Base-by-base conservation (phyloP, 2,329 filamentous ascomycete genomes). In the Epichloe festucae region DNA sequence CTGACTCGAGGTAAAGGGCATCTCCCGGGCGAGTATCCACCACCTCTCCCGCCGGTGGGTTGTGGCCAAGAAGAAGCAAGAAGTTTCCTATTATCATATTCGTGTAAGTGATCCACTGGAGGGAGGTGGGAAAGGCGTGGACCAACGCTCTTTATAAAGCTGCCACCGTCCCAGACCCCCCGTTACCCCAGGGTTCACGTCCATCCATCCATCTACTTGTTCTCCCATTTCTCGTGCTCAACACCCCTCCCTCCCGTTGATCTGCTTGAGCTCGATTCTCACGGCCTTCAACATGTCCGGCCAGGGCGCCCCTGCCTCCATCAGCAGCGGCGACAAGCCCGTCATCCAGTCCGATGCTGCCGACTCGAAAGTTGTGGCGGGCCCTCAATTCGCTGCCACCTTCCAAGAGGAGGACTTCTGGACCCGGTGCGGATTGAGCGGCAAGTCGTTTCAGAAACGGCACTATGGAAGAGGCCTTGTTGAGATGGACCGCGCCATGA, bases 401-500 rank as follows among this genome's bases (percentile, higher is more conserved):
- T 60, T 56, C 31, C 51, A 57, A 23, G 60, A 67, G 15, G 63
- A 64, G 48, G 49, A 63, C 50, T 66, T 63, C 53, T 59, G 58
- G 62, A 68, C 66, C 48, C 62, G 67, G 44, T 65, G 63, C 44
- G 67, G 67, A 46, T 58, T 69, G 27, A 68, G 62, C 49, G 46
- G 60, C n/a, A 58, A 61, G 34, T 68, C 66, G 17, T 69, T 69
- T 58, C 61, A 65, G 58, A 60, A 56, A 52, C 62, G 63, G 49
- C 48, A 63, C 54, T 66, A 63, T 57, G 62, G 62, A 46, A 23
- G 51, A 8, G 62, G 61, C 35, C 52, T 62, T 27, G 60, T 62
- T 44, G 63, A 73, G 58, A 63, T 74, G 46, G 69, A 74, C 56
- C 67, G 68, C 48, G 63, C 67, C 58, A 76, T 81, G 70, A 75